Base-by-base conservation (phyloP, 148 eudicot genomes). In the Spergularia marina region DNA sequence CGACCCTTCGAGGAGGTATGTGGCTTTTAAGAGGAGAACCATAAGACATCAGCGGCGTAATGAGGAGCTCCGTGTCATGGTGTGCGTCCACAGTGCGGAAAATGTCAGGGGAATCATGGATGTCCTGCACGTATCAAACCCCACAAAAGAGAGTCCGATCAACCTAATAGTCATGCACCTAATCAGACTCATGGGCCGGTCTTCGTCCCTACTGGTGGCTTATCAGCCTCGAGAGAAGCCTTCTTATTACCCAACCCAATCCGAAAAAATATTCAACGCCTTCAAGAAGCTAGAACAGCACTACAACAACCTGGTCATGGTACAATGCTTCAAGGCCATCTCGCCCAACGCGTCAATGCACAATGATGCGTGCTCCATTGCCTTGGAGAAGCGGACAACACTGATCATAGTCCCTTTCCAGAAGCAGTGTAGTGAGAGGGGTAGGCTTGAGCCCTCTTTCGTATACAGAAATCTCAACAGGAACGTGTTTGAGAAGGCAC, bases 331-430 rank as follows among this genome's bases (percentile, higher is more conserved):
- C 61, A 87, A 83, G 41, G 90, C 83, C 10, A 79, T 87, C 10
- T 85, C 93, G 2, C 93, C 93, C 36, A 85, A 82, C 17, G 76
- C 77, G 49, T 84, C 90, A 6, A 89, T 89, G 93, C 90, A 89
- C 70, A 76, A 89, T 16, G 93, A 89, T 52, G 88, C 87, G 2
- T 89, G 93, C 83, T 80, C 86, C 36, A 74, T 89, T 3, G 93
- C 93, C 15, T 68, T 85, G 4, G 93, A 89, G 44, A 89, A 83
- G 53, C 54, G 89, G 66, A 79, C 85, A 0, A 77, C 82, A 16
- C 70, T 89, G 3, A 81, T 89, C 12, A 80, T 89, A 9, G 40
- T 89, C 34, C 93, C 93, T 17, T 89, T 89, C 62, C 90, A 89
- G 21, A 79, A 51, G 54, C 74, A 74, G 2, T 49, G 55, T 44